Evolutionary conservation across 169 alveolate species (phyloP).

Genomic region (Ichthyophthirius multifiliis): DNA sequence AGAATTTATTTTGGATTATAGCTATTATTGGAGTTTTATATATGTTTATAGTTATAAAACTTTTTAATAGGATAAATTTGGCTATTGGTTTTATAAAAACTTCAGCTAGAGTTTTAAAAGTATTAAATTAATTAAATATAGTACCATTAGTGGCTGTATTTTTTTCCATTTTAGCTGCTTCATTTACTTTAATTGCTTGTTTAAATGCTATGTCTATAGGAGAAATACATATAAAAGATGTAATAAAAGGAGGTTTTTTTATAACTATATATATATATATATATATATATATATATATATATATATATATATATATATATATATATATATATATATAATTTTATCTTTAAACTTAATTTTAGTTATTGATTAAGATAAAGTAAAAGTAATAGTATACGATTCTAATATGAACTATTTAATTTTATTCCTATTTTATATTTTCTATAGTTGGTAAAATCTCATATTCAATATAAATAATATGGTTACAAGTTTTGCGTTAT

Average conservation of each 20-base stretch:
- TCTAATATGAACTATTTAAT: neutral
- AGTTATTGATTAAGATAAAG: neutral
- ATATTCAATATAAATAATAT: slow-evolving; percentile 16
- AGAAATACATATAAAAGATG: neutral
- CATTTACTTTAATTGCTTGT: neutral
- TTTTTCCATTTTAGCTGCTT: neutral
- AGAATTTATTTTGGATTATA: neutral
- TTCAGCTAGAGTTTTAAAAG: neutral
- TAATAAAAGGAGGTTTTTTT: neutral
- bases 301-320: neutral
- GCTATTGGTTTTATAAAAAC: slow-evolving; percentile 18
- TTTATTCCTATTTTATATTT: neutral
- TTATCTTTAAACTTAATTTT: neutral
- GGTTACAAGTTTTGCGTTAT: slow-evolving; percentile 30
- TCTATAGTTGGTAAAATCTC: slow-evolving; percentile 12
- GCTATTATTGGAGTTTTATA: slow-evolving; percentile 16
- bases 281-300: neutral
- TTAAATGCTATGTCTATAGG: neutral
- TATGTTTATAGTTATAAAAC: slow-evolving; percentile 7
- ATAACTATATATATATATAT: neutral
- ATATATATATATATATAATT: neutral
- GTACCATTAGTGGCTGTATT: neutral
- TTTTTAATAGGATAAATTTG: slow-evolving; percentile 7
- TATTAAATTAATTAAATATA: neutral
- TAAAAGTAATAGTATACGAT: neutral